Base-by-base conservation (phyloP, 2,329 filamentous ascomycete species). In the Trichoderma sp. region DNA sequence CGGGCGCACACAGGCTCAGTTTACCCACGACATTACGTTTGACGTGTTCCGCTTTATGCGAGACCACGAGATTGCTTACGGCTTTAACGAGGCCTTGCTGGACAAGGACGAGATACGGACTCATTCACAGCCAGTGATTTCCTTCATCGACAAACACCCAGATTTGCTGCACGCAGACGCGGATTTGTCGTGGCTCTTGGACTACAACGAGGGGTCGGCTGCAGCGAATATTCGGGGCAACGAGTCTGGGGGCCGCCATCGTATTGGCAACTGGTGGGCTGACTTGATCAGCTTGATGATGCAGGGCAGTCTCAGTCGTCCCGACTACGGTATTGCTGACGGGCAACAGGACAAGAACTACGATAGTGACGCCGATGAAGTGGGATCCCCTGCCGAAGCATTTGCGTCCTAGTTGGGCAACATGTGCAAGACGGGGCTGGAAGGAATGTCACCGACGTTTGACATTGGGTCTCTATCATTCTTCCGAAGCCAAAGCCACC, bases 1-100 rank as follows among this genome's bases (percentile, higher is more conserved):
- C 24, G 62, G 39, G 64, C n/a, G 64, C 30, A 58, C 18, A 15
- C 18, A 88, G 86, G 83, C 87, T 6, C 83, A 86, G 58, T 88
- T 88, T 74, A 84, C 83, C 71, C 87, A 87, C 73, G 81, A 87
- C 73, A 88, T 97, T 74, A 90, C 94, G 78, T 96, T 97, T 78
- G 94, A 97, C 78, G 89, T 96, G 34, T 97, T 97, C 83, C 89
- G 90, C 61, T 95, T 91, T 84, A 95, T 97, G 93, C 86, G 90
- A 74, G 93, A 97, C 77, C 89, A 93, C 79, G 91, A 94, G 79
- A 92, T 95, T 79, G 92, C 90, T 12, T 96, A 96, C 78, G 93
- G 87, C 14, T 89, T 88, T 78, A 89, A 86, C 72, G 85, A 86
- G 77, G 83, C 83, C 28, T 82, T 84, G 56, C 78, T 86, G 32